These are phyloP conservation scores for Mortierella claussenii DNA, from an alignment of 192 early-diverging fungal species.

Conservation along the genomic window DNA sequence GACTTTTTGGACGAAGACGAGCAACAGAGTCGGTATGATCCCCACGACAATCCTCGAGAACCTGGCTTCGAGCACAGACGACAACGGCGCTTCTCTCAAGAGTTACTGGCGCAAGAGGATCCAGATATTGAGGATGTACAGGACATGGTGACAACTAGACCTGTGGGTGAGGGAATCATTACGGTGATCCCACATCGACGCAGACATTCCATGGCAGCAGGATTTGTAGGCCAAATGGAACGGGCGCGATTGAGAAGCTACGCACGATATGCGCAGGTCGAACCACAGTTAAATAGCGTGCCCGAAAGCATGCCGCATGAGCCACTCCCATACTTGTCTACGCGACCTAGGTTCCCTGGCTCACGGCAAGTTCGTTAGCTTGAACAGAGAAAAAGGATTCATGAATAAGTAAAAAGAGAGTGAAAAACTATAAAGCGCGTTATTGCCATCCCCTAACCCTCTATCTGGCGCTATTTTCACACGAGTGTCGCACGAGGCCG, in stretches of 20 bases:
- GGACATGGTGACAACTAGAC: conserved; percentile 35
- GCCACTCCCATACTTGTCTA: background rate
- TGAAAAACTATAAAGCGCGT: no score
- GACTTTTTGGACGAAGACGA: background rate
- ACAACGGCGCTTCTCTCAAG: conserved; percentile 11
- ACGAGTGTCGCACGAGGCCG: no score
- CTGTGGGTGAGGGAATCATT: conserved; percentile 47
- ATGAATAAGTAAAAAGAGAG: no score
- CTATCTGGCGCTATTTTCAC: no score
- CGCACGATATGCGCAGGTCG: conserved; percentile 4
- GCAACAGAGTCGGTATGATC: background rate
- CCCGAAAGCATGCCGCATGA: conserved; percentile 19
- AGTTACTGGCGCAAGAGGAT: conserved; percentile 9
- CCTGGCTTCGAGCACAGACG: conserved; percentile 32
- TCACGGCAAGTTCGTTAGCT: no score
- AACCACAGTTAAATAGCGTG: conserved; percentile 9
- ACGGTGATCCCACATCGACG: conserved; percentile 43
- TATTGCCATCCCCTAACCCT: no score
- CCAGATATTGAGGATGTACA: conserved; percentile 31
- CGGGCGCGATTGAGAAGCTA: conserved; percentile 15
- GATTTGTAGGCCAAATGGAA: conserved; percentile 30
- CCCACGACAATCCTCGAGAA: conserved; percentile 20
- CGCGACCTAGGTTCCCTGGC: background rate
- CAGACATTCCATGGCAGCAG: conserved; percentile 37
- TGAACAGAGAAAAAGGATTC: no score